These are phyloP conservation scores for Cytospora piceae DNA, from an alignment of 2,329 filamentous ascomycete species.

Conservation along the genomic window DNA sequence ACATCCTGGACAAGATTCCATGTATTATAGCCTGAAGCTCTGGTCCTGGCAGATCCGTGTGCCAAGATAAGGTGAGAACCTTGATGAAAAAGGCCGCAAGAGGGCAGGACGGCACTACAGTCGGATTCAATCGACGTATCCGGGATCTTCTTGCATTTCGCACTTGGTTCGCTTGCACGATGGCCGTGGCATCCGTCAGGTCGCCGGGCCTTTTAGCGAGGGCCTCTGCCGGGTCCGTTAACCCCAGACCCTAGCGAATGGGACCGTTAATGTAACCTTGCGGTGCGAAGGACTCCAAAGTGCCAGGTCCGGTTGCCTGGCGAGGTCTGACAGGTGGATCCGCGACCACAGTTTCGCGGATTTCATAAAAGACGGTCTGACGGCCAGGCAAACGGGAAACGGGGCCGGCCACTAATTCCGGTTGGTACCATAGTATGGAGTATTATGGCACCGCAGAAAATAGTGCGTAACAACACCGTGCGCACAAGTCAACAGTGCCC, in stretches of 20 bases:
- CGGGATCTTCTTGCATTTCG: background rate
- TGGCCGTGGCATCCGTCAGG: slow-evolving; percentile 18
- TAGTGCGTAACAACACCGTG: slow-evolving; percentile 18
- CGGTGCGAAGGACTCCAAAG: slow-evolving; percentile 12
- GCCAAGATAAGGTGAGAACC: slow-evolving; percentile 13
- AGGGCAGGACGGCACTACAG: background rate
- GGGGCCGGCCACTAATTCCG: slow-evolving; percentile 17
- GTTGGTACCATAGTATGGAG: slow-evolving; percentile 1
- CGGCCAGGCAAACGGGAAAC: slow-evolving; percentile 28
- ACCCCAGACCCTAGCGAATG: slow-evolving; percentile 13
- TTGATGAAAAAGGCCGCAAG: background rate
- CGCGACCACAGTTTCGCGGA: slow-evolving; percentile 21
- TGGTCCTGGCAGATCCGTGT: slow-evolving; percentile 11
- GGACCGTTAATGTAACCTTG: slow-evolving; percentile 17
- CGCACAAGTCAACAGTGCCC: slow-evolving; percentile 3
- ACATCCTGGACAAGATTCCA: slow-evolving; percentile 1
- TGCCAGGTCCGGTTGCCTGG: slow-evolving; percentile 21
- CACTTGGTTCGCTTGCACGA: slow-evolving; percentile 1
- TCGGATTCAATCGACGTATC: slow-evolving; percentile 6
- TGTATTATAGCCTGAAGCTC: background rate
- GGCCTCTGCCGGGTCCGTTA: slow-evolving; percentile 21
- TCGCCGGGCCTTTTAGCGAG: slow-evolving; percentile 12
- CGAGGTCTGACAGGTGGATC: slow-evolving; percentile 25
- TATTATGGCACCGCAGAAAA: slow-evolving; percentile 12
- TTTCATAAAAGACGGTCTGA: slow-evolving; percentile 31